These are phyloP conservation scores for Setomelanomma holmii DNA, from an alignment of 2,329 filamentous ascomycete genomes.

Conservation along the genomic window DNA sequence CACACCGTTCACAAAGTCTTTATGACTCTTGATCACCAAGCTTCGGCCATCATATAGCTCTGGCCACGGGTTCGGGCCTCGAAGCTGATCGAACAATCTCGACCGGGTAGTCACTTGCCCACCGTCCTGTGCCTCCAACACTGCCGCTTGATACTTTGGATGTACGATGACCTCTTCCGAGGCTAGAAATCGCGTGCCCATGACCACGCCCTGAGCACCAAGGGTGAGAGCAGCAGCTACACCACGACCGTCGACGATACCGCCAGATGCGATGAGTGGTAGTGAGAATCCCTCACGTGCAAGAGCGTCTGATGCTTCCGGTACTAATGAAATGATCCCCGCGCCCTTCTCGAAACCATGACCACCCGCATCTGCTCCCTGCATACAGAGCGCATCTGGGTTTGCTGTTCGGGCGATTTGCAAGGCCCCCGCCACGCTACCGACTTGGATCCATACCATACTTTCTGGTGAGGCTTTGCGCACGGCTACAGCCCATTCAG, in stretches of 20 bases:
- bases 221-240: slow-evolving; percentile 65
- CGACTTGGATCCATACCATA: slow-evolving; percentile 67
- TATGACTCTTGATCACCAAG: slow-evolving; percentile 61
- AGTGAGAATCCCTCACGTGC: slow-evolving; percentile 31
- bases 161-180: slow-evolving; percentile 55
- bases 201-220: slow-evolving; percentile 61
- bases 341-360: slow-evolving; percentile 66
- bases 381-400: slow-evolving; percentile 67
- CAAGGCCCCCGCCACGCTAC: slow-evolving; percentile 64
- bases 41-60: slow-evolving; percentile 64
- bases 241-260: slow-evolving; percentile 66
- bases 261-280: slow-evolving; percentile 63
- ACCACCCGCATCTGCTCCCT: slow-evolving; percentile 70
- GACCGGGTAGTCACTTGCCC: slow-evolving; percentile 58
- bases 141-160: slow-evolving; percentile 54
- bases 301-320: slow-evolving; percentile 63
- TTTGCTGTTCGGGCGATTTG: slow-evolving; percentile 57
- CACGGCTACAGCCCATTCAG: slow-evolving; percentile 43
- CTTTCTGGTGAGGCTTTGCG: slow-evolving; percentile 44
- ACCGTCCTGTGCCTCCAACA: slow-evolving; percentile 58
- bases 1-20: slow-evolving; percentile 49
- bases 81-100: slow-evolving; percentile 60
- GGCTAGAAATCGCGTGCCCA: slow-evolving; percentile 72
- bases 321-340: slow-evolving; percentile 64
- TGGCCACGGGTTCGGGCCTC: slow-evolving; percentile 66